Conservation (phyloP, 1,284 basidiomycete species). For the Cryptococcus jaspeensis region DNA sequence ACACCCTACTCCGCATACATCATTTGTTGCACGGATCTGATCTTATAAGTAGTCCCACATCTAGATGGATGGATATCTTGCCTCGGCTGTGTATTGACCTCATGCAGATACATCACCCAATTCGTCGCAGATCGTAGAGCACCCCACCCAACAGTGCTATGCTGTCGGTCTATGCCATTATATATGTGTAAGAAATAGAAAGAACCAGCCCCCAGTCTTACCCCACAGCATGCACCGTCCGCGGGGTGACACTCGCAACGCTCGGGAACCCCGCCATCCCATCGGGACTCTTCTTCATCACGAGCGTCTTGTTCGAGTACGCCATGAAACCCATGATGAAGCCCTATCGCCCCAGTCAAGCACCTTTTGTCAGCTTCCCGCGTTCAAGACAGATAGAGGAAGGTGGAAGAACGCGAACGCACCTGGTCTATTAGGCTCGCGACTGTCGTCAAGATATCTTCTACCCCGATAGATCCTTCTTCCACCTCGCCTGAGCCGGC, state of each 20-base stretch:
- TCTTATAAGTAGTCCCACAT: too few relatives aligned
- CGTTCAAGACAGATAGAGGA: too few relatives aligned
- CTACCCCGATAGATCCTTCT: conserved; percentile 35
- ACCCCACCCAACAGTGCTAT: too few relatives aligned
- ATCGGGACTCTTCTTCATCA: conserved; percentile 35
- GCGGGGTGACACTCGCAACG: conserved; percentile 29
- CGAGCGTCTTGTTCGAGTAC: conserved; percentile 41
- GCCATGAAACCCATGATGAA: conserved; percentile 41
- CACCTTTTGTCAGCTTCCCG: too few relatives aligned
- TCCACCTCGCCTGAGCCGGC: conserved; percentile 42
- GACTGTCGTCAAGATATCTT: conserved; percentile 46
- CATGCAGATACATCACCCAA: too few relatives aligned
- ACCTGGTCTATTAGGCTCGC: conserved; percentile 51
- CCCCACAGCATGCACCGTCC: conserved; percentile 11
- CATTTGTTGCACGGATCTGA: not conserved
- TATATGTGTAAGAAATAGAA: not conserved
- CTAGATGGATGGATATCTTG: too few relatives aligned
- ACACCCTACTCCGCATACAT: not conserved
- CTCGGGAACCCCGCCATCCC: conserved; percentile 45
- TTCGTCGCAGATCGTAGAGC: too few relatives aligned
- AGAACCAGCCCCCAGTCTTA: not conserved
- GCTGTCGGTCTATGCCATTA: not conserved
- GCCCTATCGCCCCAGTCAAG: conserved; percentile 24
- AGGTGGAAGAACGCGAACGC: conserved; percentile 15
- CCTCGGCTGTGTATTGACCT: too few relatives aligned